phyloP scores from a whole-genome alignment of 352 stramenopile species.

The Globisporangium yorkense region DNA sequence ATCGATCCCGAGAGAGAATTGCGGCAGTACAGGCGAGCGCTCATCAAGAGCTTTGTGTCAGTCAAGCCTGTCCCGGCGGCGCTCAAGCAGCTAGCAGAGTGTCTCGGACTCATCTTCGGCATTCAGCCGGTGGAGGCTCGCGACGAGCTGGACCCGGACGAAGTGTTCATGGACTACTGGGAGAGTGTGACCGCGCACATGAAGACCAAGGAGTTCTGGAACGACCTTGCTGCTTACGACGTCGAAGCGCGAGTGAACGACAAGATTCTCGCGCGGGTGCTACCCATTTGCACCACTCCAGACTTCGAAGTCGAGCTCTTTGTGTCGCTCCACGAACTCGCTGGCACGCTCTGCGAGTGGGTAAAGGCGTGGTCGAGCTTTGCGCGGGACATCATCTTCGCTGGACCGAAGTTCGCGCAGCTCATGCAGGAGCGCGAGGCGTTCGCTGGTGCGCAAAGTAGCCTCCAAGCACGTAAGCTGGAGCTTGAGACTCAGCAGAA shows the following conservation, averaged over 20 bases:
- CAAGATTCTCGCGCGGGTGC: conserved; percentile 41
- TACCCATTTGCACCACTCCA: conserved; percentile 50
- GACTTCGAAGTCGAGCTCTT: conserved; percentile 62
- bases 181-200: conserved; percentile 28
- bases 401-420: conserved; percentile 47
- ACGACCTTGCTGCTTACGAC: conserved; percentile 36
- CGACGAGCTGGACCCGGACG: conserved; percentile 66
- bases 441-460: conserved; percentile 26
- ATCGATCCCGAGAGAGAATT: background rate
- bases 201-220: conserved; percentile 40
- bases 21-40: conserved; percentile 11
- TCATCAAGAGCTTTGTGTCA: conserved; percentile 33
- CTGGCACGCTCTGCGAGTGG: conserved; percentile 56
- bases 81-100: conserved; percentile 62
- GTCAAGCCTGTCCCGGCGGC: conserved; percentile 37
- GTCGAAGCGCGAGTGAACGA: conserved; percentile 31
- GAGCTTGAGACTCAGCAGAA: conserved; percentile 36
- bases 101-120: conserved; percentile 54
- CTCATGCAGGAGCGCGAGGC: conserved; percentile 40
- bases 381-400: conserved; percentile 43
- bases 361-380: conserved; percentile 45
- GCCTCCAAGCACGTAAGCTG: conserved; percentile 23
- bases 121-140: conserved; percentile 50
- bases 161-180: conserved; percentile 77
- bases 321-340: conserved; percentile 39